Evolutionary conservation across 2,329 filamentous ascomycete genomes (phyloP).

Genomic region (Aplosporella prunicola): DNA sequence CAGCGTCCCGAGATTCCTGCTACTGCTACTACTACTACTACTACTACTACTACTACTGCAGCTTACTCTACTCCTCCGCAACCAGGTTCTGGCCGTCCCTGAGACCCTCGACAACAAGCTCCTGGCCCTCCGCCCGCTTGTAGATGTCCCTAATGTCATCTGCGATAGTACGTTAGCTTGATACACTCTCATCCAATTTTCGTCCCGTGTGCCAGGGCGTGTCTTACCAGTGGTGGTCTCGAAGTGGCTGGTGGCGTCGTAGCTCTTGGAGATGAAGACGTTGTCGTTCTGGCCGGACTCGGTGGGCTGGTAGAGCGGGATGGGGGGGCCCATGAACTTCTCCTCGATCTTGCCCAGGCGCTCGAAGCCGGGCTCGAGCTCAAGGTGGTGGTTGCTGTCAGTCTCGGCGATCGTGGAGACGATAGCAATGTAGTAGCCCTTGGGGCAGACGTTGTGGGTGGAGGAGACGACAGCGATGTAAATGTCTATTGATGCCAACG

Average conservation of each 20-base stretch:
- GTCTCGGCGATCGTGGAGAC: slow-evolving; percentile 95
- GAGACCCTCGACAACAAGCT: slow-evolving; percentile 79
- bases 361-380: slow-evolving; percentile 86
- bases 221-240: slow-evolving; percentile 65
- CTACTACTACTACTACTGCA: too few relatives aligned
- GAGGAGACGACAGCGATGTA: slow-evolving; percentile 95
- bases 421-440: slow-evolving; percentile 98
- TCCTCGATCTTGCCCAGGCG: slow-evolving; percentile 90
- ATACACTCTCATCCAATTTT: not conserved
- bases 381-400: slow-evolving; percentile 85
- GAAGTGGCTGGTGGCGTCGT: slow-evolving; percentile 96
- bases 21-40: too few relatives aligned
- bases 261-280: slow-evolving; percentile 97
- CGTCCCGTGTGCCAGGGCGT: not conserved
- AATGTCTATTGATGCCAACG: slow-evolving; percentile 60
- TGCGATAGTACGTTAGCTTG: slow-evolving; percentile 30
- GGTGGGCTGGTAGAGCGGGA: slow-evolving; percentile 86
- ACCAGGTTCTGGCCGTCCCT: slow-evolving; percentile 68
- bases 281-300: slow-evolving; percentile 77
- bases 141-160: slow-evolving; percentile 97
- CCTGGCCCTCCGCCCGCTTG: slow-evolving; percentile 69
- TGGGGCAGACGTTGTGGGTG: slow-evolving; percentile 95
- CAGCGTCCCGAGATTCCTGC: too few relatives aligned
- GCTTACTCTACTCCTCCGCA: slow-evolving; percentile 50
- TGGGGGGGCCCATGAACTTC: slow-evolving; percentile 89